Conservation (phyloP, 1,284 basidiomycete genomes). For the Pterulicium gracile region DNA sequence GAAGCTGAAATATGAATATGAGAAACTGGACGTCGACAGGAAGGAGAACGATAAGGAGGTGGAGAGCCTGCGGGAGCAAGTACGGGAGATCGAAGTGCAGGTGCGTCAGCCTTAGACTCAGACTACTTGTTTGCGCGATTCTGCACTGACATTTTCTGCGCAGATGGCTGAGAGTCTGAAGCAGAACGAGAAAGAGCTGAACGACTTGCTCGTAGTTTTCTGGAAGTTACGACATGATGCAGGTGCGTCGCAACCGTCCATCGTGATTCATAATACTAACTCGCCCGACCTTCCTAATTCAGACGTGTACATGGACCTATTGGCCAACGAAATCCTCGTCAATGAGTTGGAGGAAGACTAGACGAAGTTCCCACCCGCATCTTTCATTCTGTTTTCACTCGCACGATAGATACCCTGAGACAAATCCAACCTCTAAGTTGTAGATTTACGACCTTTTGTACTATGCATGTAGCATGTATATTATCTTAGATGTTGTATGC, state of each 20-base stretch:
- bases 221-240: constrained; percentile 72
- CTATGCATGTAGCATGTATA: too few relatives aligned
- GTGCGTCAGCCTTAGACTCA: constrained; percentile 19
- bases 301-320: constrained; percentile 1
- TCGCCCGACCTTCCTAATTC: not conserved
- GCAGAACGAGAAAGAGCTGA: constrained; percentile 62
- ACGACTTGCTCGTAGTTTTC: constrained; percentile 70
- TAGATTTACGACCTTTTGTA: too few relatives aligned
- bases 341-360: too few relatives aligned
- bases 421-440: too few relatives aligned
- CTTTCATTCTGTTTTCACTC: too few relatives aligned
- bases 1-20: constrained; percentile 63
- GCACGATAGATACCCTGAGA: too few relatives aligned
- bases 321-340: not conserved
- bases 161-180: constrained; percentile 69
- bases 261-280: too few relatives aligned
- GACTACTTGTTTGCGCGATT: constrained; percentile 4
- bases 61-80: constrained; percentile 60
- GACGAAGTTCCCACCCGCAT: too few relatives aligned
- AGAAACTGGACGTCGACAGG: constrained; percentile 62
- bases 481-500: too few relatives aligned
- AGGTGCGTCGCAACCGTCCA: constrained; percentile 33
- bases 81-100: constrained; percentile 52
- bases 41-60: constrained; percentile 67
- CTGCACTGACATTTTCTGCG: not conserved